Evolutionary conservation across 306 rosid genomes (phyloP).

Genomic region (Senna siamea): DNA sequence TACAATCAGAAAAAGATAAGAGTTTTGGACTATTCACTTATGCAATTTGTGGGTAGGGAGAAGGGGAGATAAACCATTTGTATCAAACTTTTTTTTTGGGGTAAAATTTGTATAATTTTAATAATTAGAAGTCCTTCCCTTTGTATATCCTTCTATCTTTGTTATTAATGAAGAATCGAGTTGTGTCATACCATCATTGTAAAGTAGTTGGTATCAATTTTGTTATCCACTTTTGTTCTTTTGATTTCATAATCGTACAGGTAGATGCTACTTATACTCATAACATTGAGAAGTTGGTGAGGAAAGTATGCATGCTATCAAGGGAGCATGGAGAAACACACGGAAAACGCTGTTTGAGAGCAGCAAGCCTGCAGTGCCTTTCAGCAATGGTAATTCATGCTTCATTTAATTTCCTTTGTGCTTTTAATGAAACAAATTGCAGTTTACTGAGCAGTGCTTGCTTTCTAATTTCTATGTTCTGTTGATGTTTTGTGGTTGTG

Average conservation of each 20-base stretch:
- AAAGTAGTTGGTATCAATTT: conserved; percentile 4
- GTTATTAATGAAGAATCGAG: not conserved
- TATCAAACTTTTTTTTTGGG: no score
- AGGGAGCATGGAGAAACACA: conserved; percentile 62
- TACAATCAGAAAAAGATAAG: conserved; percentile 3
- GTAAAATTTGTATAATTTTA: no score
- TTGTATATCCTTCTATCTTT: not conserved
- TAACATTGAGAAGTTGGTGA: conserved; percentile 78
- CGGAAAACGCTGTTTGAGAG: conserved; percentile 69
- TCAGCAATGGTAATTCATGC: conserved; percentile 80
- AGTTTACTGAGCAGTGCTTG: not conserved
- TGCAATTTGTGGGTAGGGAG: conserved; percentile 9
- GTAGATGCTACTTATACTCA: conserved; percentile 81
- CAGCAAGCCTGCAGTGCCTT: conserved; percentile 95
- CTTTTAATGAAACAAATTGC: conserved; percentile 12
- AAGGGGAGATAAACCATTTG: no score
- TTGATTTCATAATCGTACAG: conserved; percentile 54
- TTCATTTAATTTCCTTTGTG: conserved; percentile 19
- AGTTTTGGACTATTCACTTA: conserved; percentile 11
- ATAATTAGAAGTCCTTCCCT: conserved; percentile 17
- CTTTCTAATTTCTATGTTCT: conserved; percentile 5
- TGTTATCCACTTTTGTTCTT: conserved; percentile 24
- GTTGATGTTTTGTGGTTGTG: not conserved
- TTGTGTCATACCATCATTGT: not conserved
- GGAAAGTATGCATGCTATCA: conserved; percentile 72